phyloP scores from a whole-genome alignment of 345 rosid species.

The Ailanthus altissimus region DNA sequence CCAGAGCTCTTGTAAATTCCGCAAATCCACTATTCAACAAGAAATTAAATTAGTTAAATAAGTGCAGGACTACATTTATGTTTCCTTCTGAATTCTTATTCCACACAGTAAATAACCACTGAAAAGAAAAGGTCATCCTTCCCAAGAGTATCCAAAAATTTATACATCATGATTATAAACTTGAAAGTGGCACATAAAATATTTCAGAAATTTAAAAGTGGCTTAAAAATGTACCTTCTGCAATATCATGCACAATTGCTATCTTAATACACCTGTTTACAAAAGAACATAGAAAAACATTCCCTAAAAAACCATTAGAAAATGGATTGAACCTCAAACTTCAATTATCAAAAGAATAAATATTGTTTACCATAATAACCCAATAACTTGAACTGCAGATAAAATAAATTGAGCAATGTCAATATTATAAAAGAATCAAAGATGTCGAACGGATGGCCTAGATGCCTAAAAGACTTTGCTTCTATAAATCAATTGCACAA shows the following conservation, averaged over 20 bases:
- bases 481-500: neutral
- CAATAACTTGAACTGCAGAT: neutral
- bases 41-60: neutral
- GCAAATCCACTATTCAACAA: neutral
- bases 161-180: neutral
- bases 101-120: neutral
- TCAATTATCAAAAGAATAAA: neutral
- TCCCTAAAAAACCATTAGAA: neutral
- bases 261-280: constrained; percentile 87
- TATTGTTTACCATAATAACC: neutral
- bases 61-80: neutral
- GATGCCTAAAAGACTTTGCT: neutral
- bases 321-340: neutral
- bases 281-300: constrained; percentile 20
- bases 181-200: neutral
- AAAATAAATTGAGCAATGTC: neutral
- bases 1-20: neutral
- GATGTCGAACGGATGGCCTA: neutral
- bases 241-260: constrained; percentile 96
- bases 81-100: neutral
- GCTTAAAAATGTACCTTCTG: constrained; percentile 69
- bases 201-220: neutral
- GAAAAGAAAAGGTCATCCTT: neutral
- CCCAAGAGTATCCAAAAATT: neutral
- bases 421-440: neutral